Conservation (phyloP, 1,284 basidiomycete species). For the Trametes hirsuta region DNA sequence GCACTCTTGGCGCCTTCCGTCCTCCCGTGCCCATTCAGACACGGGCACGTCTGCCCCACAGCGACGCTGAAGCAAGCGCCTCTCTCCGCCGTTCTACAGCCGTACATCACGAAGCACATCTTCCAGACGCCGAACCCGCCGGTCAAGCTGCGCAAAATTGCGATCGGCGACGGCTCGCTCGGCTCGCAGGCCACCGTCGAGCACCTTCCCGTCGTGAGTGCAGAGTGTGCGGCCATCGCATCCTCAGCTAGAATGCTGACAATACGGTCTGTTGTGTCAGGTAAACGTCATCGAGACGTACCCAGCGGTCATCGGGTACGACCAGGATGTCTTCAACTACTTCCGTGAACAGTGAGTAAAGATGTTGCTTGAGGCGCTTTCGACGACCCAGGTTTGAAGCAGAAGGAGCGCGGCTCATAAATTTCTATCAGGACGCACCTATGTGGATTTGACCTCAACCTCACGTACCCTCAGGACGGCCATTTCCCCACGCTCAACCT, state of each 20-base stretch:
- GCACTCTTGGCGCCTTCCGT: background rate
- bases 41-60: too few relatives aligned
- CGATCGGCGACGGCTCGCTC: constrained; percentile 70
- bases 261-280: constrained; percentile 32
- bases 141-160: constrained; percentile 63
- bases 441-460: constrained; percentile 61
- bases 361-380: too few relatives aligned
- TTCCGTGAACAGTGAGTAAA: constrained; percentile 61
- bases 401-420: too few relatives aligned
- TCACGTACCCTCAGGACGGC: constrained; percentile 68
- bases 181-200: constrained; percentile 52
- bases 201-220: constrained; percentile 51
- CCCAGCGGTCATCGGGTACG: constrained; percentile 71
- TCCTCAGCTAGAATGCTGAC: background rate
- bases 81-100: constrained; percentile 39
- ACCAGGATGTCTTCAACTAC: constrained; percentile 64
- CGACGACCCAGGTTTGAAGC: too few relatives aligned
- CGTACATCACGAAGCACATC: constrained; percentile 69
- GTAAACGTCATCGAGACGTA: constrained; percentile 64
- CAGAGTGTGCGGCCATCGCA: background rate
- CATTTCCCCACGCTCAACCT: constrained; percentile 46
- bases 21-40: too few relatives aligned
- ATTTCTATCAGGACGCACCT: constrained; percentile 20
- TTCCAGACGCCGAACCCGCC: constrained; percentile 62
- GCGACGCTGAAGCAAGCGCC: background rate